A percentile compares a stretch with the other conserved stretches of the same genome.
phyloP scores from a whole-genome alignment of 2,329 filamentous ascomycete species.

The Fonsecaea pugnacius region DNA sequence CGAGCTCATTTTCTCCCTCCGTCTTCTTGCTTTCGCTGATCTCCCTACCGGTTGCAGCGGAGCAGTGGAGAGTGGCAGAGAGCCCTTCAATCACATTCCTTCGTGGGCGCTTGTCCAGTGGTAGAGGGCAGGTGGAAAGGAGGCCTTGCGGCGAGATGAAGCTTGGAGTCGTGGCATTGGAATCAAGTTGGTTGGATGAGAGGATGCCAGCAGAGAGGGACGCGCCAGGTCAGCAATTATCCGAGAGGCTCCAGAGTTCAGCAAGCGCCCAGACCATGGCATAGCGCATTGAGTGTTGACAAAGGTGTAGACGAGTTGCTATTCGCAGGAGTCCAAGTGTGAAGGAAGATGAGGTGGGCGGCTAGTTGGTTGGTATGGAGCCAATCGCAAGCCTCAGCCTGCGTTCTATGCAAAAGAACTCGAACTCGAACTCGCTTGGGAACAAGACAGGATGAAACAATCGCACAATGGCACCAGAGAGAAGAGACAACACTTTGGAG shows the following conservation, averaged over 20 bases:
- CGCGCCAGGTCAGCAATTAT: slow-evolving; percentile 19
- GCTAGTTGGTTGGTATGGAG: slow-evolving; percentile 1
- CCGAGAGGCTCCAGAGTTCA: slow-evolving; percentile 24
- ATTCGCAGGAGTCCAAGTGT: slow-evolving; percentile 23
- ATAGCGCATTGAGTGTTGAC: slow-evolving; percentile 20
- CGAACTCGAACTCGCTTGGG: background rate
- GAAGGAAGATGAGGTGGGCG: slow-evolving; percentile 23
- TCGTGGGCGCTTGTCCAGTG: slow-evolving; percentile 25
- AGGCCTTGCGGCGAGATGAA: slow-evolving; percentile 15
- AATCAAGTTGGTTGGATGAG: slow-evolving; percentile 28
- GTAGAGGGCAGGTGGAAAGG: slow-evolving; percentile 1
- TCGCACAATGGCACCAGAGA: slow-evolving; percentile 2
- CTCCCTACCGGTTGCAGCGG: slow-evolving; percentile 18
- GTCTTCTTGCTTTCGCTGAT: background rate
- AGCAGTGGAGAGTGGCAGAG: slow-evolving; percentile 12
- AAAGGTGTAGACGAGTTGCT: slow-evolving; percentile 5
- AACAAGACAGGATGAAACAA: slow-evolving; percentile 8
- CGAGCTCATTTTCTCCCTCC: background rate
- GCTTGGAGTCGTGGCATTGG: slow-evolving; percentile 17
- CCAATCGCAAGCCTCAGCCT: slow-evolving; percentile 12
- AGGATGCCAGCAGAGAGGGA: slow-evolving; percentile 30
- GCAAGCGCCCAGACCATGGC: slow-evolving; percentile 27
- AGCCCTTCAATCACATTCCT: slow-evolving; percentile 24
- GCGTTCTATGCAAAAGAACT: background rate
- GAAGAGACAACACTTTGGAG: background rate